Evolutionary conservation across 2,329 filamentous ascomycete species (phyloP).

Genomic region (Cytospora mali): DNA sequence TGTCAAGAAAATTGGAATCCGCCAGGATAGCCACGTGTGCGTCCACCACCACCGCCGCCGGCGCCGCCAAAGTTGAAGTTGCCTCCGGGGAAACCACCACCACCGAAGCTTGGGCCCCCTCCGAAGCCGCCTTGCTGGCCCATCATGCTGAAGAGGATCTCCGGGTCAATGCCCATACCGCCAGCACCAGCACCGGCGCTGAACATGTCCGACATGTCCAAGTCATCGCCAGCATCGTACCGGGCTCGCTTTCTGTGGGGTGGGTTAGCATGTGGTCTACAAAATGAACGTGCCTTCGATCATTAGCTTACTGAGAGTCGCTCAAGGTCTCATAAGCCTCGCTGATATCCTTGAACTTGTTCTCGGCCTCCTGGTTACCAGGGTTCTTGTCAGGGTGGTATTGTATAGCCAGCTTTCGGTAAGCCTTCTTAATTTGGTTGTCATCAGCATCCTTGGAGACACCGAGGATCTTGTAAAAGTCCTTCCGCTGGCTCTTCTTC

Average conservation of each 20-base stretch:
- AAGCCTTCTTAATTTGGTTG: slow-evolving; percentile 91
- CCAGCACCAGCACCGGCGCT: slow-evolving; percentile 64
- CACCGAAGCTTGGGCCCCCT: slow-evolving; percentile 48
- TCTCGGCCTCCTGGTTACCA: slow-evolving; percentile 79
- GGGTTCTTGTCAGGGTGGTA: slow-evolving; percentile 99
- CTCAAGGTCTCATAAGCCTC: slow-evolving; percentile 96
- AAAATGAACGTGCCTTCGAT: neutral
- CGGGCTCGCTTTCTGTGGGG: slow-evolving; percentile 72
- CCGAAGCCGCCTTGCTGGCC: slow-evolving; percentile 63
- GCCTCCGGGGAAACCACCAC: slow-evolving; percentile 55
- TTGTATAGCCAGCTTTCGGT: slow-evolving; percentile 89
- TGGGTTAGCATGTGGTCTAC: neutral
- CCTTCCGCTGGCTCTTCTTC: slow-evolving; percentile 96
- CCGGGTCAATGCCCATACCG: slow-evolving; percentile 68
- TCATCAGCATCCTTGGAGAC: slow-evolving; percentile 85
- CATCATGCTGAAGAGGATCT: slow-evolving; percentile 85
- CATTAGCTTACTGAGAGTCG: slow-evolving; percentile 76
- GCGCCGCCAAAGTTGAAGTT: slow-evolving; percentile 54
- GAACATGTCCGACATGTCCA: slow-evolving; percentile 87
- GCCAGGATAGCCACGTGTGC: slow-evolving; percentile 44
- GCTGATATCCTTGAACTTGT: slow-evolving; percentile 95
- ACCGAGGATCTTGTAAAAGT: slow-evolving; percentile 97
- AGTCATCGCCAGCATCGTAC: slow-evolving; percentile 91
- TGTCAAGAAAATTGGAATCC: slow-evolving; percentile 54
- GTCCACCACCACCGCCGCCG: slow-evolving; percentile 49